Percentiles rank a stretch among this genome's conserved stretches.
Conservation (phyloP, 805 yeast species). For the Yarrowia sp. region DNA sequence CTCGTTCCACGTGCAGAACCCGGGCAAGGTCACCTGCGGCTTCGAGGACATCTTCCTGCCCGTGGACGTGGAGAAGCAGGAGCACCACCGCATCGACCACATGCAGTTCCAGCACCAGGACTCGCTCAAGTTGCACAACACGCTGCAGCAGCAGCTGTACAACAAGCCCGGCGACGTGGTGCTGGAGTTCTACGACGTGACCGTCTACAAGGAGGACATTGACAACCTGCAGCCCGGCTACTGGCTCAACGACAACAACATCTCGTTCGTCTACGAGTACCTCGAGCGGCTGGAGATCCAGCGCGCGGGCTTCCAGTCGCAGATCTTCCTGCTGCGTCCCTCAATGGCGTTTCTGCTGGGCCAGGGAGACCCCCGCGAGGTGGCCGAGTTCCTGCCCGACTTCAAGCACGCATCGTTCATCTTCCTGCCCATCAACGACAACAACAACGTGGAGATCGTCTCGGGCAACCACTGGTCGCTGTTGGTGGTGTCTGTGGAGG, state of each 20-base stretch:
- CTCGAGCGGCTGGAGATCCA: slow-evolving; percentile 41
- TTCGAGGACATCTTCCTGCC: slow-evolving; percentile 27
- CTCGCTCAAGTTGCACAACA: slow-evolving; percentile 13
- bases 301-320: slow-evolving; percentile 33
- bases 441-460: slow-evolving; percentile 58
- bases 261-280: slow-evolving; percentile 60
- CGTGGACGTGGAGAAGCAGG: slow-evolving; percentile 11
- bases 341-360: slow-evolving; percentile 58
- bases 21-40: slow-evolving; percentile 23
- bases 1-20: neutral
- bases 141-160: slow-evolving; percentile 17
- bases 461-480: slow-evolving; percentile 81
- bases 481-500: slow-evolving; percentile 51
- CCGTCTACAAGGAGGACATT: slow-evolving; percentile 58
- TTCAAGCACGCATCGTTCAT: slow-evolving; percentile 49
- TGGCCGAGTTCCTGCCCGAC: slow-evolving; percentile 49
- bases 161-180: slow-evolving; percentile 18
- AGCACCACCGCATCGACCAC: neutral
- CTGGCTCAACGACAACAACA: slow-evolving; percentile 73
- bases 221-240: slow-evolving; percentile 58
- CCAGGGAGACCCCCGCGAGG: slow-evolving; percentile 40
- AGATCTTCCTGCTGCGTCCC: slow-evolving; percentile 52
- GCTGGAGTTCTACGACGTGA: slow-evolving; percentile 46
- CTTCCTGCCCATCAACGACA: slow-evolving; percentile 68
- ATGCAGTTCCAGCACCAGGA: slow-evolving; percentile 25